Evolutionary conservation across 148 eudicot genomes (phyloP).

Genomic region (Nepenthes gracilis): DNA sequence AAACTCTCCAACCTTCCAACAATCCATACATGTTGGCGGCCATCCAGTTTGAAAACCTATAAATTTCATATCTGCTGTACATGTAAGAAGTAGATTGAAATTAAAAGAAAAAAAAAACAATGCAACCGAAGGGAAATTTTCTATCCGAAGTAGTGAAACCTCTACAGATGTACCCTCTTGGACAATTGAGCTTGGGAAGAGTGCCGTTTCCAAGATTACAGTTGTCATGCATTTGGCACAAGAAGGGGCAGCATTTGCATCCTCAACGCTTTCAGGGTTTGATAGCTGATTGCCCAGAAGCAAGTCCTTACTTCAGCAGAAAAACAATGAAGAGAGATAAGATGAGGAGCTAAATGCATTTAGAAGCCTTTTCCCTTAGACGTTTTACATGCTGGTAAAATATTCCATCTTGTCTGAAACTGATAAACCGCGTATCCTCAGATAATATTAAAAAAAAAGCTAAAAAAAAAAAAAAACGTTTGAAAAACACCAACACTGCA

Average conservation of each 20-base stretch:
- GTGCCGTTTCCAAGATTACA: slow-evolving; percentile 9
- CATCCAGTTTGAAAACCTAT: slow-evolving; percentile 20
- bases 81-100: neutral
- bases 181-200: slow-evolving; percentile 13
- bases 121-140: neutral
- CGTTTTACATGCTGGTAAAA: too few relatives aligned
- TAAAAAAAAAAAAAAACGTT: neutral
- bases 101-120: neutral
- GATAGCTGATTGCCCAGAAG: slow-evolving; percentile 4
- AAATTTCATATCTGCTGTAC: slow-evolving; percentile 8
- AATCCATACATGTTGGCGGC: slow-evolving; percentile 14
- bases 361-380: neutral
- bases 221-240: slow-evolving; percentile 4
- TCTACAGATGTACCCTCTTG: slow-evolving; percentile 31
- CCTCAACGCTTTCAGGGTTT: slow-evolving; percentile 3
- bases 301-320: slow-evolving; percentile 17
- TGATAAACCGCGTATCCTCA: too few relatives aligned
- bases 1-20: slow-evolving; percentile 17
- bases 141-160: slow-evolving; percentile 14
- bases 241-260: slow-evolving; percentile 11
- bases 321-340: neutral
- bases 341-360: neutral
- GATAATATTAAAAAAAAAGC: too few relatives aligned
- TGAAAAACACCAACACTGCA: neutral
- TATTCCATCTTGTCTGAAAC: too few relatives aligned